Percentiles rank a stretch among this genome's conserved stretches.
phyloP scores from a whole-genome alignment of 2,329 filamentous ascomycete genomes.

The Talaromyces sp. region DNA sequence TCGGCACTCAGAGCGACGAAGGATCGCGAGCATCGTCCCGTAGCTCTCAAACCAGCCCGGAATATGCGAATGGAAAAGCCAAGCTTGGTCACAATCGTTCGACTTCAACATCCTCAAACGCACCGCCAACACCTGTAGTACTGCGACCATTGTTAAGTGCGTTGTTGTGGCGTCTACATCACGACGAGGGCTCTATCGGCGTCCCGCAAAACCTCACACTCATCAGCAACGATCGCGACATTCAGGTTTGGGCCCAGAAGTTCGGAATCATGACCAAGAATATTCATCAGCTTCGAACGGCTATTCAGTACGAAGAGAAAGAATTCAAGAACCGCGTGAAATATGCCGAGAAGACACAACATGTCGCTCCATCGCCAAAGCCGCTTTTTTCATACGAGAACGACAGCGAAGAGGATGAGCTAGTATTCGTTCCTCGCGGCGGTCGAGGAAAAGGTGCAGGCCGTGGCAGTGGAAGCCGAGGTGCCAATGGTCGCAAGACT shows the following conservation, averaged over 20 bases:
- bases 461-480: constrained; percentile 28
- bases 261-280: constrained; percentile 48
- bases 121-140: constrained; percentile 38
- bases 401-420: constrained; percentile 49
- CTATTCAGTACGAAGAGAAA: constrained; percentile 47
- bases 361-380: constrained; percentile 36
- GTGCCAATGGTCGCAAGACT: constrained; percentile 31
- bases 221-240: constrained; percentile 44
- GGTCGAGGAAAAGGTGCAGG: constrained; percentile 34
- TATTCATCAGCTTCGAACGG: constrained; percentile 47
- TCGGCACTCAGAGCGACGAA: constrained; percentile 42
- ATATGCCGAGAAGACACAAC: constrained; percentile 44
- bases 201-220: constrained; percentile 40
- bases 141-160: constrained; percentile 45
- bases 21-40: constrained; percentile 44
- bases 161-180: constrained; percentile 46
- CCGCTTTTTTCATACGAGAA: constrained; percentile 47
- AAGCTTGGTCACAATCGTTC: constrained; percentile 31
- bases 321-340: constrained; percentile 46
- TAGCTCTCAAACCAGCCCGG: constrained; percentile 46
- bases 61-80: constrained; percentile 32
- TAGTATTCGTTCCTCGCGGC: constrained; percentile 46
- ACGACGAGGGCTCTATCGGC: constrained; percentile 31
- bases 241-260: constrained; percentile 46
- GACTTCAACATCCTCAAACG: constrained; percentile 30